Evolutionary conservation across 768 basidiomycete species (phyloP), one percentile per base, ranked within the genome.

Genomic region (Lactifluus rugatus): DNA sequence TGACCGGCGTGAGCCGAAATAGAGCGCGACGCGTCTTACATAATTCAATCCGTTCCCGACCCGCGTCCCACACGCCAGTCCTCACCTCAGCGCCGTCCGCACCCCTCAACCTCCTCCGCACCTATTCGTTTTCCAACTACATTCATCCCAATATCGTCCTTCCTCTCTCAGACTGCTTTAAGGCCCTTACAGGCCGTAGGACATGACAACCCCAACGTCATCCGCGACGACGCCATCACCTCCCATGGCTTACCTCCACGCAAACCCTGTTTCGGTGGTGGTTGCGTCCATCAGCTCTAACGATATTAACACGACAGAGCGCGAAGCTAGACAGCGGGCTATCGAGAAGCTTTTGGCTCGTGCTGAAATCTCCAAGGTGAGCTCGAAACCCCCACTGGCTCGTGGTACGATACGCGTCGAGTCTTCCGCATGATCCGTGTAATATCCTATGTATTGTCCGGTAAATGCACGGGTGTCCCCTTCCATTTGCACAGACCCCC

Each of bases 181-280:
- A 55, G 26, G 11, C 56, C 11, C 25, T 36, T 54, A 13, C 16
- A 19, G 31, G 21, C 17, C 50, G 26, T 48, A 48, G 36, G 47
- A 23, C 37, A 90, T 89, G 88, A 83, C 86, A 66, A 84, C 87
- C 39, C 85, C 89, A 57, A 81, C 85, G 61, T 89, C 87, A 65
- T 87, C 87, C 62, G 79, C 85, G 66, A 90, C 89, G 69, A 89
- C 88, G 58, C 83, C 85, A 66, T 91, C 89, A 50, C 89, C 89
- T 25, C 83, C 84, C 62, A 76, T 83, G 69, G 71, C 79, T 68
- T 86, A 80, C 75, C 74, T 81, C 57, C 76, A 77, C 57, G 78
- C 72, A 25, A 60, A 58, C 54, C 70, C 72, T 31, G 64, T 75
- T 64, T 71, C 75, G 66, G 71, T 74, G 65, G 59, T 54, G 64